These are phyloP conservation scores for Saccharum spontaneum DNA, from an alignment of 176 grass and related monocot genomes.

Conservation along the genomic window DNA sequence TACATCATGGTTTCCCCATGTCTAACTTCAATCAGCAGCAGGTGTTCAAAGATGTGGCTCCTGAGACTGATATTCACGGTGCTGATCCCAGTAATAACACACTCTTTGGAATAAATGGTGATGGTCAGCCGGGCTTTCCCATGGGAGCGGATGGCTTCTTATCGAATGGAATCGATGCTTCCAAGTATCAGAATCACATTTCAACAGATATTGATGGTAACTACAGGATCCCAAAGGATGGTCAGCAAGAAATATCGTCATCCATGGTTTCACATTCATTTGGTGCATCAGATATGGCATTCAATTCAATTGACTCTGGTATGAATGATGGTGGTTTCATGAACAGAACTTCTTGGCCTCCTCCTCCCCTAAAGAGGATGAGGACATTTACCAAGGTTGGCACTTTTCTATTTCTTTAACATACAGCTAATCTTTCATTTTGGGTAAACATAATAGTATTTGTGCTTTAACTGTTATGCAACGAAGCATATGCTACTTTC, in stretches of 20 bases:
- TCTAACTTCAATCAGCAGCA: conserved; percentile 65
- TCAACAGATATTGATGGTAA: conserved; percentile 64
- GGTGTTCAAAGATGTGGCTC: conserved; percentile 53
- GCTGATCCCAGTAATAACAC: conserved; percentile 56
- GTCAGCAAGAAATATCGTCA: conserved; percentile 75
- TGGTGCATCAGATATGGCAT: conserved; percentile 77
- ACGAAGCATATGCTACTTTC: neutral
- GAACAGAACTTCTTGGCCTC: conserved; percentile 61
- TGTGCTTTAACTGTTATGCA: neutral
- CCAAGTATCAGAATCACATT: conserved; percentile 73
- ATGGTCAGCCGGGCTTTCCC: conserved; percentile 61
- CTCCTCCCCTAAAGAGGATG: conserved; percentile 65
- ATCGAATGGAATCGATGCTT: conserved; percentile 56
- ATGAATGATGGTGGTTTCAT: conserved; percentile 62
- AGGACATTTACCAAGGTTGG: conserved; percentile 86
- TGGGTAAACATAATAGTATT: neutral
- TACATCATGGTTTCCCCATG: conserved; percentile 67
- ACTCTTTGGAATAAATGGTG: conserved; percentile 65
- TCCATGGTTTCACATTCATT: conserved; percentile 85
- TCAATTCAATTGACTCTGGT: conserved; percentile 88
- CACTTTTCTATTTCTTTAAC: conserved; percentile 20
- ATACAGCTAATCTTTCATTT: neutral
- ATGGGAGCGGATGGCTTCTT: conserved; percentile 61
- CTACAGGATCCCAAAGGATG: conserved; percentile 64
- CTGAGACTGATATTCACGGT: conserved; percentile 51